phyloP scores from a whole-genome alignment of 257 asterid genomes.

The Leonotis leonurus region DNA sequence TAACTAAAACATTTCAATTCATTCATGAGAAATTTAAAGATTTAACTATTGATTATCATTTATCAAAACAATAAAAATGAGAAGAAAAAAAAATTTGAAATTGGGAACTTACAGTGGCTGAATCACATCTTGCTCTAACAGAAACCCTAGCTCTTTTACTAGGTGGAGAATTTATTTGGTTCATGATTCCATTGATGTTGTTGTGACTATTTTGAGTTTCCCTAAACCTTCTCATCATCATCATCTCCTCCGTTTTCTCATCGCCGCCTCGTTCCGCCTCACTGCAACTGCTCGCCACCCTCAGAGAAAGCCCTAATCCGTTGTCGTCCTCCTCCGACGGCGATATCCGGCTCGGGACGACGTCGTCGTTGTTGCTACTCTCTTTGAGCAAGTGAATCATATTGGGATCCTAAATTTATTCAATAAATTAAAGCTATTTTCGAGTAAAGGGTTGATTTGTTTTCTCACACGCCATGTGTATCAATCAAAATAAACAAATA shows the following conservation, averaged over 20 bases:
- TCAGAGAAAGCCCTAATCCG: conserved; percentile 67
- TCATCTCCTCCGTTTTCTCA: conserved; percentile 8
- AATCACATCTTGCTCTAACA: conserved; percentile 92
- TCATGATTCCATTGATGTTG: conserved; percentile 38
- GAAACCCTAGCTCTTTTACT: conserved; percentile 94
- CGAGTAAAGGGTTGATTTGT: background rate
- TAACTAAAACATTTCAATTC: too few species aligned
- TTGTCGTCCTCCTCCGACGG: conserved; percentile 15
- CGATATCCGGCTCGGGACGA: conserved; percentile 8
- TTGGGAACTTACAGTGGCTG: conserved; percentile 79
- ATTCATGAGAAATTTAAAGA: too few species aligned
- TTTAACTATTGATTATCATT: too few species aligned
- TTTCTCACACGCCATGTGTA: too few species aligned
- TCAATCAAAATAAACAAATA: too few species aligned
- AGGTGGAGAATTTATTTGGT: conserved; percentile 34
- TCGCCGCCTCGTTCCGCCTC: conserved; percentile 22
- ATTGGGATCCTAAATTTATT: conserved; percentile 15
- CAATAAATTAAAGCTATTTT: background rate
- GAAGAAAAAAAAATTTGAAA: background rate
- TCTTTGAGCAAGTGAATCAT: background rate
- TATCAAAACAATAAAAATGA: too few species aligned
- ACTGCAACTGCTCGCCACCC: conserved; percentile 35
- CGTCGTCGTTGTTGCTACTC: background rate
- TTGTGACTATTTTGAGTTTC: too few species aligned
- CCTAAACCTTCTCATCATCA: background rate